Percentiles rank a stretch among this genome's conserved stretches.
Conservation (phyloP, 2,329 filamentous ascomycete species). For the Pseudocercospora crystallina region DNA sequence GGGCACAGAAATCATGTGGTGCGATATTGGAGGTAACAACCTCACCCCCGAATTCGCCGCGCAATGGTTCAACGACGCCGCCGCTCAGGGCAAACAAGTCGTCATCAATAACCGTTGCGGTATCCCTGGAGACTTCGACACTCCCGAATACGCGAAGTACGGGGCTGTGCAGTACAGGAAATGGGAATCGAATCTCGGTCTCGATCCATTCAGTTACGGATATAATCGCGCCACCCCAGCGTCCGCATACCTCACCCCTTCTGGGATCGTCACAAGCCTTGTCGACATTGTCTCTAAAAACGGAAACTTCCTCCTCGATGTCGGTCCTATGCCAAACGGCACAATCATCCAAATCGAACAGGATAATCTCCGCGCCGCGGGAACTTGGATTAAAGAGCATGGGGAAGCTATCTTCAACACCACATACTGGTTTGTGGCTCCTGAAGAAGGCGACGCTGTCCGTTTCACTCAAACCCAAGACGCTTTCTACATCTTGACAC, state of each 20-base stretch:
- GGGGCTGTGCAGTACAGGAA: conserved; percentile 53
- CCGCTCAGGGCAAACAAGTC: conserved; percentile 48
- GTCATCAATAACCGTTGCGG: conserved; percentile 60
- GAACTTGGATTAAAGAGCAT: conserved; percentile 55
- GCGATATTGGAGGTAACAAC: conserved; percentile 13
- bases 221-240: conserved; percentile 57
- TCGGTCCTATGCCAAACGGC: conserved; percentile 55
- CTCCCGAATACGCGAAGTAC: conserved; percentile 58
- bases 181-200: conserved; percentile 61
- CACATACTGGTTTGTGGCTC: conserved; percentile 54
- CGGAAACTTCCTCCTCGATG: conserved; percentile 33
- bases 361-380: conserved; percentile 51
- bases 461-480: conserved; percentile 54
- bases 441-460: conserved; percentile 46
- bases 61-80: conserved; percentile 44
- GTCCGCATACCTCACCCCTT: conserved; percentile 25
- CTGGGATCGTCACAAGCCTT: conserved; percentile 27
- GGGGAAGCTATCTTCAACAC: conserved; percentile 59
- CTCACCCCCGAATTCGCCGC: conserved; percentile 38
- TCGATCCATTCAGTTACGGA: conserved; percentile 62
- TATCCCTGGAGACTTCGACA: conserved; percentile 59
- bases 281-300: conserved; percentile 35
- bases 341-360: conserved; percentile 53
- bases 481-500: conserved; percentile 54
- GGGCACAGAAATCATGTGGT: conserved; percentile 49